These are phyloP conservation scores for Naganishia onofrii DNA, from an alignment of 768 basidiomycete genomes.

Conservation along the genomic window DNA sequence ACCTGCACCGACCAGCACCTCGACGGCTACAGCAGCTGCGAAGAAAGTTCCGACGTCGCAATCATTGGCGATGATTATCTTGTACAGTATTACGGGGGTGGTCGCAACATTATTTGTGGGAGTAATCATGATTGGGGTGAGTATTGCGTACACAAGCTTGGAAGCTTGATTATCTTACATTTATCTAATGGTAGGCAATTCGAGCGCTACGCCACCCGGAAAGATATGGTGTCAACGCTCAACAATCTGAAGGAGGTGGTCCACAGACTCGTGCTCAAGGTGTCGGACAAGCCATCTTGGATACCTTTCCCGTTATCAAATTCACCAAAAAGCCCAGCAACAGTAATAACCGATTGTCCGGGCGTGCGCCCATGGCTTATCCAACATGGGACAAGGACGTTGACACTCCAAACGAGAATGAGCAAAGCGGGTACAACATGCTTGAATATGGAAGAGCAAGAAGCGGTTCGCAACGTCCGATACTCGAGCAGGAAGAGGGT, in stretches of 20 bases:
- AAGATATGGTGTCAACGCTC: slow-evolving; percentile 74
- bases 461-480: neutral
- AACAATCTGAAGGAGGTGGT: slow-evolving; percentile 56
- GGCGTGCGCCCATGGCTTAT: slow-evolving; percentile 24
- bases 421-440: slow-evolving; percentile 13
- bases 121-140: slow-evolving; percentile 78
- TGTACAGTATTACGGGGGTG: slow-evolving; percentile 81
- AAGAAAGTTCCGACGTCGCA: slow-evolving; percentile 30
- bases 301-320: slow-evolving; percentile 92
- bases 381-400: slow-evolving; percentile 29
- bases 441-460: slow-evolving; percentile 2
- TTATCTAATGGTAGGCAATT: slow-evolving; percentile 58
- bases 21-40: slow-evolving; percentile 18
- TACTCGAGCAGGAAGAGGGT: neutral
- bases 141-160: slow-evolving; percentile 41
- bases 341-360: slow-evolving; percentile 25
- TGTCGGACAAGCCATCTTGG: slow-evolving; percentile 84
- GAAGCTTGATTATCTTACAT: neutral
- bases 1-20: slow-evolving; percentile 37
- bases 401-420: neutral
- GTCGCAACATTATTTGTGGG: slow-evolving; percentile 79
- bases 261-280: slow-evolving; percentile 69
- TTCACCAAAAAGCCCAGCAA: slow-evolving; percentile 56
- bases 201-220: slow-evolving; percentile 83
- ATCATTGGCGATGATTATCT: slow-evolving; percentile 67